phyloP scores from a whole-genome alignment of 2,329 filamentous ascomycete species.

The Arthrobotrys musiformis region DNA sequence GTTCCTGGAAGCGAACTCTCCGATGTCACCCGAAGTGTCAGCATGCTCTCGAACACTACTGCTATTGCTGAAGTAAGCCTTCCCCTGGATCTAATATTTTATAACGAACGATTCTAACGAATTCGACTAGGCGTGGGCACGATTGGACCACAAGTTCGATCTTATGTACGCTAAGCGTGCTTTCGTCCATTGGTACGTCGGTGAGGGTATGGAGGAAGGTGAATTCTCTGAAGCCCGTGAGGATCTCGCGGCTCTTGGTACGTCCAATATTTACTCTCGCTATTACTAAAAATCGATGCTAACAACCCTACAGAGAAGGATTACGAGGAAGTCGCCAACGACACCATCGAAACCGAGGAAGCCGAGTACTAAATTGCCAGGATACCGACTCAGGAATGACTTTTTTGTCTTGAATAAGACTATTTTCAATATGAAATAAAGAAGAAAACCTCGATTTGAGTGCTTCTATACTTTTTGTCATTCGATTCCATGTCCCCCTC shows the following conservation, averaged over 20 bases:
- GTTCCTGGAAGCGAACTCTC: slow-evolving; percentile 69
- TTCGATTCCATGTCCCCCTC: neutral
- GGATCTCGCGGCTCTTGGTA: slow-evolving; percentile 79
- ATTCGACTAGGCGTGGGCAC: slow-evolving; percentile 67
- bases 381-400: neutral
- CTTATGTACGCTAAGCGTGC: slow-evolving; percentile 77
- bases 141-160: slow-evolving; percentile 75
- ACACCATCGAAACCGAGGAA: slow-evolving; percentile 73
- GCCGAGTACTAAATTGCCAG: slow-evolving; percentile 59
- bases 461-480: neutral
- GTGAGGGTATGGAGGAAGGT: slow-evolving; percentile 91
- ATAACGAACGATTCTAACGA: neutral
- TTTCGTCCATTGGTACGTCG: slow-evolving; percentile 80
- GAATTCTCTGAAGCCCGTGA: slow-evolving; percentile 89
- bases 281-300: neutral
- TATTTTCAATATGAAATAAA: neutral
- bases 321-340: slow-evolving; percentile 84
- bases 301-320: slow-evolving; percentile 71
- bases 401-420: neutral
- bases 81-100: neutral
- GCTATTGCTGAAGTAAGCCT: slow-evolving; percentile 69
- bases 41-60: slow-evolving; percentile 75
- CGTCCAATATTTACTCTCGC: neutral
- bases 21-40: slow-evolving; percentile 68
- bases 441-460: neutral